Base-by-base conservation (phyloP, 192 early-diverging fungal genomes). In the Entophlyctis helioformis region DNA sequence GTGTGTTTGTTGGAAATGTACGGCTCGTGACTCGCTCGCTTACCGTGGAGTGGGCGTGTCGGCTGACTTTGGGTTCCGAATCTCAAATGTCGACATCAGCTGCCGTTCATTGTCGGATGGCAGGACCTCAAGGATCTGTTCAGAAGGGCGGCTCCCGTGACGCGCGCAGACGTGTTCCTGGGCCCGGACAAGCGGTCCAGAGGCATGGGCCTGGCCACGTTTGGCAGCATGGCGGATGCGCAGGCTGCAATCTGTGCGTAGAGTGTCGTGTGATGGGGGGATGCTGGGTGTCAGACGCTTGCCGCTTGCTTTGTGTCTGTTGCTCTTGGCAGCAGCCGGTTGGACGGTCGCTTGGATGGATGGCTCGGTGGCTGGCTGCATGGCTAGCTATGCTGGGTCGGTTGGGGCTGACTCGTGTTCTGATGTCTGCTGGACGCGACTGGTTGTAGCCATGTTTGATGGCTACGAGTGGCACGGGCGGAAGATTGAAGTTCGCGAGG, bases 71-170 rank as follows among this genome's bases (percentile, higher is more conserved):
- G n/a, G n/a, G n/a, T n/a, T n/a, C n/a, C n/a, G n/a, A n/a, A n/a
- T n/a, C n/a, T n/a, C n/a, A n/a, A n/a, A n/a, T n/a, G n/a, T n/a
- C n/a, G n/a, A n/a, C n/a, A n/a, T 48, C 36, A 88, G 87, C 58
- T 90, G 1, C 86, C 87, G 5, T 83, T 74, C 53, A 65, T 72
- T 24, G 74, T 84, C 29, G 77, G 74, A 25, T 89, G 86, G 86
- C 83, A 91, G 61, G 86, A 91, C 44, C 39, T 91, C 59, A 91
- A 91, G 46, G 85, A 87, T 57, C 51, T 88, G 32, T 90, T 89
- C 63, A 71, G 83, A 42, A 70, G 70, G 56, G 78, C 84, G 26
- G 84, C 78, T 51, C 57, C 49, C 23, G 79, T 90, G 15, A 57
- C 75, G 12, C 69, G 82, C 24, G 80, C 84, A 8, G 85, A 88